These are phyloP conservation scores for Sarocladiaceae sp. DNA, from an alignment of 2,329 filamentous ascomycete species.

Conservation along the genomic window DNA sequence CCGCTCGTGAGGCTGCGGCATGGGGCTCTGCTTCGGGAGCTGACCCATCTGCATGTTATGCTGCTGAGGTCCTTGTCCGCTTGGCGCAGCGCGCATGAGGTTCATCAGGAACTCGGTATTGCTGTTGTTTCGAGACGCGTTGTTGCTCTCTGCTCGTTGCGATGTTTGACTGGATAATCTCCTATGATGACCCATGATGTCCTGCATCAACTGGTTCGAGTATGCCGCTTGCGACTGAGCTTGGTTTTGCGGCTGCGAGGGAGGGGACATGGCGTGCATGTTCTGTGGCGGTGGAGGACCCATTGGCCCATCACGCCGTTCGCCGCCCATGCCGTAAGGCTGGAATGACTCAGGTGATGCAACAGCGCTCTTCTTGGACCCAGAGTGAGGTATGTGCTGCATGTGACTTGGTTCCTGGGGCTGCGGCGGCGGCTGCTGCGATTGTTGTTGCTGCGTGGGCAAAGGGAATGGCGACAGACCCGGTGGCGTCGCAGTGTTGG, in stretches of 20 bases:
- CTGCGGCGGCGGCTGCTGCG: slow-evolving; percentile 13
- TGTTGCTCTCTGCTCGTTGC: slow-evolving; percentile 37
- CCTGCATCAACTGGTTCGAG: slow-evolving; percentile 55
- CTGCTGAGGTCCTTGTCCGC: slow-evolving; percentile 13
- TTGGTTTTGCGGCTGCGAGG: slow-evolving; percentile 39
- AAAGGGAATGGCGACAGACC: slow-evolving; percentile 36
- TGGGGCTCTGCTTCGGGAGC: slow-evolving; percentile 29
- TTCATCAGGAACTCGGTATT: slow-evolving; percentile 83
- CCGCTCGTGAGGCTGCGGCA: slow-evolving; percentile 40
- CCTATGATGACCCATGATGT: slow-evolving; percentile 54
- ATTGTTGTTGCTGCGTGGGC: slow-evolving; percentile 24
- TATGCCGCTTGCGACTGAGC: slow-evolving; percentile 44
- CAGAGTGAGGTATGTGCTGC: background rate
- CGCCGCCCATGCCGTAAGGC: slow-evolving; percentile 32
- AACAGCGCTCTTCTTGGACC: slow-evolving; percentile 29
- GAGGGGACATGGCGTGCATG: slow-evolving; percentile 47
- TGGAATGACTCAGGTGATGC: slow-evolving; percentile 43
- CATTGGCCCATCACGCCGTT: slow-evolving; percentile 37
- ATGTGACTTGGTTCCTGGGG: slow-evolving; percentile 3
- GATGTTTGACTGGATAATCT: slow-evolving; percentile 45
- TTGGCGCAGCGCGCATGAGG: slow-evolving; percentile 58
- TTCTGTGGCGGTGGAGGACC: slow-evolving; percentile 34
- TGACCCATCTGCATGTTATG: slow-evolving; percentile 36
- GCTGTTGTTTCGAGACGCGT: slow-evolving; percentile 42
- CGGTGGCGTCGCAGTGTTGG: slow-evolving; percentile 38